Percentiles rank a stretch among this genome's conserved stretches.
Conservation (phyloP, 441 rosid genomes). For the Euphorbia corollata region DNA sequence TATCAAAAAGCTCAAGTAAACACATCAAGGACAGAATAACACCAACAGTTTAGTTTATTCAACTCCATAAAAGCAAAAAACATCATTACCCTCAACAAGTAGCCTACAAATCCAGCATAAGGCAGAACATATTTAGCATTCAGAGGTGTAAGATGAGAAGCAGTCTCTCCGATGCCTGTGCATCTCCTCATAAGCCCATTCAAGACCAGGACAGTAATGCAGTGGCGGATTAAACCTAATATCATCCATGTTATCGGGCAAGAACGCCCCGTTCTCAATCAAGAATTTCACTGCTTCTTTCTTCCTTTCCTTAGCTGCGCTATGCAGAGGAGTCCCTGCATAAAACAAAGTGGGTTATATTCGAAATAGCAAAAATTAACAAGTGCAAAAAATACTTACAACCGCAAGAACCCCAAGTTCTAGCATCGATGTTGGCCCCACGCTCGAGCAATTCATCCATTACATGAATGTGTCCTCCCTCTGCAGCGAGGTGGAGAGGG, state of each 20-base stretch:
- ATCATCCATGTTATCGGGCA: conserved; percentile 74
- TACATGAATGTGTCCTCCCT: conserved; percentile 75
- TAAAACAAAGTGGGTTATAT: neutral
- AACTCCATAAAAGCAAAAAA: neutral
- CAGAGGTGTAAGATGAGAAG: conserved; percentile 55
- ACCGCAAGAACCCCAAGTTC: conserved; percentile 85
- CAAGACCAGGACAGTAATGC: conserved; percentile 82
- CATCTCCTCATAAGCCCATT: conserved; percentile 90
- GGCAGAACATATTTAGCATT: conserved; percentile 24
- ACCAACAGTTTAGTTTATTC: too few species aligned
- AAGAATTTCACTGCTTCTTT: conserved; percentile 69
- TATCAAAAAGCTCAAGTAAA: neutral
- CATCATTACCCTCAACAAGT: neutral
- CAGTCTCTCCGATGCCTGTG: conserved; percentile 38
- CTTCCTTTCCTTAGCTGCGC: conserved; percentile 75
- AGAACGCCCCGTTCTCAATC: conserved; percentile 72
- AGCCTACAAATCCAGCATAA: neutral
- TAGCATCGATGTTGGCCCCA: conserved; percentile 82
- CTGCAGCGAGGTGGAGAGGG: conserved; percentile 90
- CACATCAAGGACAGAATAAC: too few species aligned
- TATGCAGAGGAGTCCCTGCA: conserved; percentile 85
- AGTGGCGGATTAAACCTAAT: conserved; percentile 80
- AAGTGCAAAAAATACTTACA: conserved; percentile 39
- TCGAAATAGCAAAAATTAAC: too few species aligned
- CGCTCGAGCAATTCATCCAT: conserved; percentile 85